phyloP scores from a whole-genome alignment of 208 protist species.

The Acanthamoeba sp. region DNA sequence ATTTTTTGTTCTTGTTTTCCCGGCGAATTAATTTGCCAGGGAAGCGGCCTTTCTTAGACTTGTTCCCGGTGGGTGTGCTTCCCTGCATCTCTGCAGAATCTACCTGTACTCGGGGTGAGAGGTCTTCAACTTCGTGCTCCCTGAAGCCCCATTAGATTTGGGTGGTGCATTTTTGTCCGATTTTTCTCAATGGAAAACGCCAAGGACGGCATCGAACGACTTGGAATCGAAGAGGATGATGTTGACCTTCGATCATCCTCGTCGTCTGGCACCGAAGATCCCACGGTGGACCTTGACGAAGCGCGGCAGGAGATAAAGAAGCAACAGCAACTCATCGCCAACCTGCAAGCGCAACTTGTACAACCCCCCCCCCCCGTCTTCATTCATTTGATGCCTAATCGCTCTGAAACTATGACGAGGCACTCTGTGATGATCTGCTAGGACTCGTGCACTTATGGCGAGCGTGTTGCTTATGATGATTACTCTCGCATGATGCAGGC shows the following conservation, averaged over 20 bases:
- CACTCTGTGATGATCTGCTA: too few species aligned
- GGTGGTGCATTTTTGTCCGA: too few species aligned
- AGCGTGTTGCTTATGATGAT: neutral
- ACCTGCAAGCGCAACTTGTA: neutral
- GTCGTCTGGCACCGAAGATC: neutral
- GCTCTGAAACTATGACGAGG: neutral
- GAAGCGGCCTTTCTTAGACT: too few species aligned
- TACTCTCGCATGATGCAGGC: neutral
- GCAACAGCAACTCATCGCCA: constrained; percentile 5
- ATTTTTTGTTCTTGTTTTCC: too few species aligned
- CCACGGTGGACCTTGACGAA: neutral
- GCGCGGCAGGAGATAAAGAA: neutral
- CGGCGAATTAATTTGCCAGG: too few species aligned
- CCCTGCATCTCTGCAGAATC: too few species aligned
- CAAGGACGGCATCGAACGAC: neutral
- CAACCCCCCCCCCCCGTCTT: neutral
- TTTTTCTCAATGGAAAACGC: neutral
- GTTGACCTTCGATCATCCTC: neutral
- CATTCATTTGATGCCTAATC: neutral
- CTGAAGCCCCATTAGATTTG: too few species aligned
- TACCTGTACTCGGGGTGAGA: too few species aligned
- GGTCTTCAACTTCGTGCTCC: too few species aligned
- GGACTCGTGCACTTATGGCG: too few species aligned
- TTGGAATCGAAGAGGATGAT: constrained; percentile 1
- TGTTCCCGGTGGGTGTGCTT: too few species aligned